These are phyloP conservation scores for Elongisporangium anandrum DNA, from an alignment of 352 stramenopile species.

Conservation along the genomic window DNA sequence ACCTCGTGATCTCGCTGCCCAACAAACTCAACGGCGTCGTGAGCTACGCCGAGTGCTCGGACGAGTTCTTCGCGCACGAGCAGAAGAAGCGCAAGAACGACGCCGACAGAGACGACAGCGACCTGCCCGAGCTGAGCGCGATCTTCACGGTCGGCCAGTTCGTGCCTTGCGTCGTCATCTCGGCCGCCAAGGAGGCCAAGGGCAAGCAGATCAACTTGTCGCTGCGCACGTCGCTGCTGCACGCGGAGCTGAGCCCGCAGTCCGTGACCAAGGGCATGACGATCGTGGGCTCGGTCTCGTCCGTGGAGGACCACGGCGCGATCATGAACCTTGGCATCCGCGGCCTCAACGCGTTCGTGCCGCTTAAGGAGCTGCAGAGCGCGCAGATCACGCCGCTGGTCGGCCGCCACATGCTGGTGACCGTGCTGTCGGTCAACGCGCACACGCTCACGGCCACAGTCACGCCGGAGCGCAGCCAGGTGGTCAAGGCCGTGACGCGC, in stretches of 20 bases:
- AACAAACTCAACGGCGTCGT: slow-evolving; percentile 95
- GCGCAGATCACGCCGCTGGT: slow-evolving; percentile 19
- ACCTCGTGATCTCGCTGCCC: slow-evolving; percentile 86
- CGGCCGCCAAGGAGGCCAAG: slow-evolving; percentile 63
- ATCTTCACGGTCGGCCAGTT: slow-evolving; percentile 82
- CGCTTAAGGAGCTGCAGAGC: slow-evolving; percentile 61
- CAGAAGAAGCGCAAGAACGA: slow-evolving; percentile 20
- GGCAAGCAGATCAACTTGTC: slow-evolving; percentile 90
- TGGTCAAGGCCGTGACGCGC: slow-evolving; percentile 76
- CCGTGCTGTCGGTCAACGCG: slow-evolving; percentile 64
- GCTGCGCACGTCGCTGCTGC: slow-evolving; percentile 79
- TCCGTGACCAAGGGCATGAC: slow-evolving; percentile 65
- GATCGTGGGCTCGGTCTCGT: slow-evolving; percentile 85
- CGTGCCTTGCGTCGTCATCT: slow-evolving; percentile 78
- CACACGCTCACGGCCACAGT: slow-evolving; percentile 76
- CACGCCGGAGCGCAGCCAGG: slow-evolving; percentile 52
- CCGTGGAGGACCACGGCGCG: slow-evolving; percentile 93
- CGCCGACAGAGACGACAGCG: slow-evolving; percentile 20
- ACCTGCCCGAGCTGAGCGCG: slow-evolving; percentile 39
- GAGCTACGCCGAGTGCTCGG: slow-evolving; percentile 61
- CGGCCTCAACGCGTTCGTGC: slow-evolving; percentile 73
- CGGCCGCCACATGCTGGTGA: slow-evolving; percentile 70
- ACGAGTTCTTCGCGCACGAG: slow-evolving; percentile 60
- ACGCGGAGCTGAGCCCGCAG: slow-evolving; percentile 64
- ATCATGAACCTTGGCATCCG: slow-evolving; percentile 89